phyloP scores from a whole-genome alignment of 441 rosid genomes.

The Breynia disticha region DNA sequence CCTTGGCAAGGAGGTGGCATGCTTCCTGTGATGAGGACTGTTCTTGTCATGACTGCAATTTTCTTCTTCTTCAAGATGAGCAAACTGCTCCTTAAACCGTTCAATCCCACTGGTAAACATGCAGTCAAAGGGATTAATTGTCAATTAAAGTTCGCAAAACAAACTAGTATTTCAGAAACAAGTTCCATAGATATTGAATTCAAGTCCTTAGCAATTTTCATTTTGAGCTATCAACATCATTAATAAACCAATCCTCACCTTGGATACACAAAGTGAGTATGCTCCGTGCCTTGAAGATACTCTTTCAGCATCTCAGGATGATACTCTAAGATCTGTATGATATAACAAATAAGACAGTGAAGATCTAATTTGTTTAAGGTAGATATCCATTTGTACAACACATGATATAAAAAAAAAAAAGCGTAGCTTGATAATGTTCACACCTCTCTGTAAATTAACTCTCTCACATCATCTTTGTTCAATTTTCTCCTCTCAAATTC shows the following conservation, averaged over 20 bases:
- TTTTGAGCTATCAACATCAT: not conserved
- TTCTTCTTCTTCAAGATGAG: slow-evolving; percentile 86
- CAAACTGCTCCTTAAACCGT: slow-evolving; percentile 81
- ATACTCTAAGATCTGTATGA: slow-evolving; percentile 81
- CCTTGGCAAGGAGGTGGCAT: slow-evolving; percentile 92
- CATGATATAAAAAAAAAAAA: no score
- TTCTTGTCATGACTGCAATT: slow-evolving; percentile 44
- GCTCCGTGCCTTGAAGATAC: slow-evolving; percentile 79
- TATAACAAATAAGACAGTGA: slow-evolving; percentile 14
- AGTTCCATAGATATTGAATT: not conserved
- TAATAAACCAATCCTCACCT: slow-evolving; percentile 35
- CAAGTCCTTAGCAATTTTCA: not conserved
- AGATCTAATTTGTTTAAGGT: no score
- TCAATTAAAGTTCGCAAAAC: not conserved
- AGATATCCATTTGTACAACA: no score
- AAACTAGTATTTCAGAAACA: not conserved
- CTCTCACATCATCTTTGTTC: slow-evolving; percentile 74
- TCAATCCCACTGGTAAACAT: slow-evolving; percentile 60
- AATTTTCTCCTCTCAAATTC: slow-evolving; percentile 87
- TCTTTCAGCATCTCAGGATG: slow-evolving; percentile 99
- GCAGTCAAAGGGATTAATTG: slow-evolving; percentile 1
- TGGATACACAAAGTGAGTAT: slow-evolving; percentile 83
- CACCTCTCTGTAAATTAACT: slow-evolving; percentile 94
- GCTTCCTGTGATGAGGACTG: slow-evolving; percentile 60
- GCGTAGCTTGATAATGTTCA: not conserved